Conservation (phyloP, 345 rosid genomes). For the Atalantia buxifolia region DNA sequence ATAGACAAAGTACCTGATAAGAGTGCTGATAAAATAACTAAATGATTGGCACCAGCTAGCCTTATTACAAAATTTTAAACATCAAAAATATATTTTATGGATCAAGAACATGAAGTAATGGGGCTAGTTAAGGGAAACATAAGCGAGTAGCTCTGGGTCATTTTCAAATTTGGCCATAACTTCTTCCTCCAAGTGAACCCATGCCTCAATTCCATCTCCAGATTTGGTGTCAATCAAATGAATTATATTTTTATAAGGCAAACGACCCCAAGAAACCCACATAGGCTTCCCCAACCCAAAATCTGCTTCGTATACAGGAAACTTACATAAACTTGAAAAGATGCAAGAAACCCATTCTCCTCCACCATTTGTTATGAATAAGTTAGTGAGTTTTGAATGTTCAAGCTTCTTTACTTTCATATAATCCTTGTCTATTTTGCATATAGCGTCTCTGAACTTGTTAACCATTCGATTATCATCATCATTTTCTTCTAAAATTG, state of each 20-base stretch:
- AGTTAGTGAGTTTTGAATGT: background rate
- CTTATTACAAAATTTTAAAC: too few relatives aligned
- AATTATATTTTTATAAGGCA: slow-evolving; percentile 7
- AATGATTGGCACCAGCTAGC: too few relatives aligned
- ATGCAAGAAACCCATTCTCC: slow-evolving; percentile 20
- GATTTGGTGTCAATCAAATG: slow-evolving; percentile 21
- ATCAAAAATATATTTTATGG: too few relatives aligned
- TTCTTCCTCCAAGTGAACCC: slow-evolving; percentile 21
- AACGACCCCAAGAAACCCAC: slow-evolving; percentile 17
- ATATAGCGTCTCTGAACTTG: slow-evolving; percentile 25
- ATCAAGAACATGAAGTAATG: too few relatives aligned
- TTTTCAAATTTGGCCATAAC: slow-evolving; percentile 28
- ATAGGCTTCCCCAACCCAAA: slow-evolving; percentile 36
- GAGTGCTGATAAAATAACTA: too few relatives aligned
- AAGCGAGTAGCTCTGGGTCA: slow-evolving; percentile 17
- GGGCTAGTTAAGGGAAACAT: background rate
- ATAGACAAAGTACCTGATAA: too few relatives aligned
- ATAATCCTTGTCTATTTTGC: slow-evolving; percentile 23
- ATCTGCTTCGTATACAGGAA: slow-evolving; percentile 34
- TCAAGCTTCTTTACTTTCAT: slow-evolving; percentile 24
- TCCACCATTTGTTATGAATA: background rate
- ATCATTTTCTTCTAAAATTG: slow-evolving; percentile 7
- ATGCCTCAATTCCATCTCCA: slow-evolving; percentile 29
- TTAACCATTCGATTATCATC: slow-evolving; percentile 10
- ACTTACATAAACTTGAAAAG: slow-evolving; percentile 36